phyloP scores from a whole-genome alignment of 352 stramenopile species.

The Pythium scleroteichum region DNA sequence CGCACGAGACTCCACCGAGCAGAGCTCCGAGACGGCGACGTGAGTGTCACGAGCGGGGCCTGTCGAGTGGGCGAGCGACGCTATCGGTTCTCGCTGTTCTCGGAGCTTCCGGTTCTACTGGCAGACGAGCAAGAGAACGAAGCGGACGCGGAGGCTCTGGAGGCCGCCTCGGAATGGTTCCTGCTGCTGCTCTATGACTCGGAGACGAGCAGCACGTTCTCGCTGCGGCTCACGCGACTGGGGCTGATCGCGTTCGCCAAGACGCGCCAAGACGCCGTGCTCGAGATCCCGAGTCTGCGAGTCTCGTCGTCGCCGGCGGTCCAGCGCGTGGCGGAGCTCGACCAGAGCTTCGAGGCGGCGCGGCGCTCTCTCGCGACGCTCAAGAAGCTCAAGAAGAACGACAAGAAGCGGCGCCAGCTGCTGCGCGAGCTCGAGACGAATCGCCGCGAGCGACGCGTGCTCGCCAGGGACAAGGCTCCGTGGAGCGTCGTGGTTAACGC shows the following conservation, averaged over 20 bases:
- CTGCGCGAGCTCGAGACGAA: conserved; percentile 14
- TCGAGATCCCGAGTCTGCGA: conserved; percentile 37
- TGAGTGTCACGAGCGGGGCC: conserved; percentile 16
- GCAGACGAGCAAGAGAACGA: neutral
- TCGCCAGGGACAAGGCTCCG: conserved; percentile 26
- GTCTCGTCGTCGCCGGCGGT: conserved; percentile 22
- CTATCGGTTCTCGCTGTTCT: conserved; percentile 23
- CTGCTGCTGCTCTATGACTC: conserved; percentile 47
- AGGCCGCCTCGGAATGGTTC: conserved; percentile 27
- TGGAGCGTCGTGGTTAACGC: conserved; percentile 40
- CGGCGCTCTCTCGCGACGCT: conserved; percentile 9
- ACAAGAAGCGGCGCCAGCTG: conserved; percentile 35
- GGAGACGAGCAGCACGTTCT: conserved; percentile 2
- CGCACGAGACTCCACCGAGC: neutral
- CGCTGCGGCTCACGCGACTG: conserved; percentile 34
- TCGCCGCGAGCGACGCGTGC: conserved; percentile 26
- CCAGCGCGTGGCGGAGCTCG: conserved; percentile 17
- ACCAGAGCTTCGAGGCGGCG: conserved; percentile 5
- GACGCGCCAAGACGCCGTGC: conserved; percentile 37
- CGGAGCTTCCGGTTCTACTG: neutral
- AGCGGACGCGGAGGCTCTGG: neutral
- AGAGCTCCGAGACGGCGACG: neutral
- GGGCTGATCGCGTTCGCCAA: conserved; percentile 52
- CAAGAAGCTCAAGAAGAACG: conserved; percentile 30
- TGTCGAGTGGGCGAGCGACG: neutral